Evolutionary conservation across 306 rosid species (phyloP).

Genomic region (Rosa persica): DNA sequence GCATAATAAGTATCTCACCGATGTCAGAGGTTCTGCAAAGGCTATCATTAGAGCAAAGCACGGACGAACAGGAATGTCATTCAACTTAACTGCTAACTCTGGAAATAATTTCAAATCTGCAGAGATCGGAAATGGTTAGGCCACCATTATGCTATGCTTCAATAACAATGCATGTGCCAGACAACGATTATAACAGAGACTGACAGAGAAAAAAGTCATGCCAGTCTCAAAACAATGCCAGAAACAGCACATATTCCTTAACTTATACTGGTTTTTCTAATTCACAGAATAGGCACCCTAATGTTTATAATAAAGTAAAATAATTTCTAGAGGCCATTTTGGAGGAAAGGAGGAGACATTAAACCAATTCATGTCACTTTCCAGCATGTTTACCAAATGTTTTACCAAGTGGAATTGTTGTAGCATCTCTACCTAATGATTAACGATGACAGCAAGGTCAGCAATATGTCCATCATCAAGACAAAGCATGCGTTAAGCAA

Average conservation of each 20-base stretch:
- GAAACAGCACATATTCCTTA: neutral
- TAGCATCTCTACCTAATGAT: neutral
- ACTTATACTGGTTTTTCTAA: neutral
- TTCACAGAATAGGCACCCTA: neutral
- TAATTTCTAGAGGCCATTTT: neutral
- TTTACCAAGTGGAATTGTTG: neutral
- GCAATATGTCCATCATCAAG: constrained; percentile 2
- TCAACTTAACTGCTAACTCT: constrained; percentile 61
- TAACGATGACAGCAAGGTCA: neutral
- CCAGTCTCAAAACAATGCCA: neutral
- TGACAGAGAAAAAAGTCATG: neutral
- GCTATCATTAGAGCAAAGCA: constrained; percentile 88
- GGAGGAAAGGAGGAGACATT: neutral
- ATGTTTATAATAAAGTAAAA: neutral
- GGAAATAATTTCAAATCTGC: constrained; percentile 70
- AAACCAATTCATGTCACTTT: neutral
- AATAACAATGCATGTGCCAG: neutral
- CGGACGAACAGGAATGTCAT: constrained; percentile 62
- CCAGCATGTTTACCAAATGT: neutral
- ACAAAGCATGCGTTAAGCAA: neutral
- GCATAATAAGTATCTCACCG: constrained; percentile 49
- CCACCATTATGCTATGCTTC: constrained; percentile 16
- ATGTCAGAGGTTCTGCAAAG: constrained; percentile 71
- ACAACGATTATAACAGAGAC: neutral
- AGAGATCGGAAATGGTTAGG: constrained; percentile 19